Evolutionary conservation across 2,329 filamentous ascomycete genomes (phyloP).

Genomic region (Diaporthe longicolla): DNA sequence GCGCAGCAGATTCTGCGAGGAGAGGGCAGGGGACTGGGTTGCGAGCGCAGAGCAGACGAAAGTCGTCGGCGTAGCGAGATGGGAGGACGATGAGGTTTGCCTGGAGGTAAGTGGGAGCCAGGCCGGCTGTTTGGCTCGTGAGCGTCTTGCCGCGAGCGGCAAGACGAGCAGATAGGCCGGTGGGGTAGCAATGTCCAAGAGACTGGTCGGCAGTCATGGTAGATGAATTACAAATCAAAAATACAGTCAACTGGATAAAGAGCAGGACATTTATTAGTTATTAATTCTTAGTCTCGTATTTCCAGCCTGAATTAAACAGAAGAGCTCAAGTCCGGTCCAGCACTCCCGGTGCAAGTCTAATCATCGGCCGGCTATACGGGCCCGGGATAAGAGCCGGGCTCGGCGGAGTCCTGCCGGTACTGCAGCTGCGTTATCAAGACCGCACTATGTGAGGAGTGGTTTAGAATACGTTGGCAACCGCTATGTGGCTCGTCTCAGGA

Average conservation of each 20-base stretch:
- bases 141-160: slow-evolving; percentile 58
- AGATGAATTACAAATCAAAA: neutral
- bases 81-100: slow-evolving; percentile 75
- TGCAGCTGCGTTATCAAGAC: neutral
- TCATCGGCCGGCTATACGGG: neutral
- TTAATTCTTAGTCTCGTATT: neutral
- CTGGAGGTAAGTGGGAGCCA: slow-evolving; percentile 70
- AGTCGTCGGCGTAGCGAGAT: slow-evolving; percentile 68
- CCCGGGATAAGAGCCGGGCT: neutral
- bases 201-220: slow-evolving; percentile 8
- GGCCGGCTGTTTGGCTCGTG: slow-evolving; percentile 64
- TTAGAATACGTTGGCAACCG: neutral
- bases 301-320: neutral
- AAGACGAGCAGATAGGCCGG: slow-evolving; percentile 58
- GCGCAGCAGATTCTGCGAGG: slow-evolving; percentile 63
- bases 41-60: slow-evolving; percentile 69
- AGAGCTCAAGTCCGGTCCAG: neutral
- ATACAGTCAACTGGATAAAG: neutral
- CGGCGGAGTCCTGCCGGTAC: neutral
- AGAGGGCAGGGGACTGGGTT: slow-evolving; percentile 76
- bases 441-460: neutral
- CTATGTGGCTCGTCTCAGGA: no score
- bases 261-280: neutral
- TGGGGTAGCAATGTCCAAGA: slow-evolving; percentile 41
- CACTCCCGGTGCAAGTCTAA: neutral